phyloP scores from a whole-genome alignment of 2,329 filamentous ascomycete species.

The Pseudogymnoascus sp. region DNA sequence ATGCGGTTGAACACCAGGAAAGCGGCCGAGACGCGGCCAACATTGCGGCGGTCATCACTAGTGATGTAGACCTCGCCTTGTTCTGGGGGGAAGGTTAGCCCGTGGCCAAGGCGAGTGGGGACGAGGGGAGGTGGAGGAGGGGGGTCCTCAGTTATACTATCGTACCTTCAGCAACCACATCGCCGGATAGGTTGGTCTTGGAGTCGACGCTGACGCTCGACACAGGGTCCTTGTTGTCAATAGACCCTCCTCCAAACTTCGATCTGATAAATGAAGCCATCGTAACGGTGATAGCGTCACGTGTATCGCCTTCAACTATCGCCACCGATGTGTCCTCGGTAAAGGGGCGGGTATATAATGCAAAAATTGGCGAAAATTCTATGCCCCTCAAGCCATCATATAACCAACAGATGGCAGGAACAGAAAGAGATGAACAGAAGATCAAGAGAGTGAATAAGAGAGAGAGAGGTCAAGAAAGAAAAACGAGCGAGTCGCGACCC shows the following conservation, averaged over 20 bases:
- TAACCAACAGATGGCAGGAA: not conserved
- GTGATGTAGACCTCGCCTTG: conserved; percentile 12
- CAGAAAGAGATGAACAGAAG: conserved; percentile 3
- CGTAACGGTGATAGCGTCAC: not conserved
- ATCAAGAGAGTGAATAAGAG: not conserved
- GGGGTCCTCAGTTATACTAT: not conserved
- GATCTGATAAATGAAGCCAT: not conserved
- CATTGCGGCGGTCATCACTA: conserved; percentile 35
- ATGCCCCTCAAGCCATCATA: not conserved
- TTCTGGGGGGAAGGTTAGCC: not conserved
- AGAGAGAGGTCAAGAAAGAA: not conserved
- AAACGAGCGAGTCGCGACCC: not conserved
- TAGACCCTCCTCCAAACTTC: not conserved
- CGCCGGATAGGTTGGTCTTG: not conserved
- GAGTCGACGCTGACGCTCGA: not conserved
- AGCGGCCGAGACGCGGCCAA: conserved; percentile 45
- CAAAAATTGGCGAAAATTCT: not conserved
- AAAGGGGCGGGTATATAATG: not conserved
- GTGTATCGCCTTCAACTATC: not conserved
- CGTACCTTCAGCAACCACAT: conserved; percentile 1
- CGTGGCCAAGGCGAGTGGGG: not conserved
- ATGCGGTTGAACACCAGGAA: conserved; percentile 58
- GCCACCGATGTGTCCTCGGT: not conserved
- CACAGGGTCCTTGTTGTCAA: not conserved
- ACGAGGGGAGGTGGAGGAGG: not conserved